phyloP scores from a whole-genome alignment of 2,329 filamentous ascomycete species.

The Shiraia bambusicola region DNA sequence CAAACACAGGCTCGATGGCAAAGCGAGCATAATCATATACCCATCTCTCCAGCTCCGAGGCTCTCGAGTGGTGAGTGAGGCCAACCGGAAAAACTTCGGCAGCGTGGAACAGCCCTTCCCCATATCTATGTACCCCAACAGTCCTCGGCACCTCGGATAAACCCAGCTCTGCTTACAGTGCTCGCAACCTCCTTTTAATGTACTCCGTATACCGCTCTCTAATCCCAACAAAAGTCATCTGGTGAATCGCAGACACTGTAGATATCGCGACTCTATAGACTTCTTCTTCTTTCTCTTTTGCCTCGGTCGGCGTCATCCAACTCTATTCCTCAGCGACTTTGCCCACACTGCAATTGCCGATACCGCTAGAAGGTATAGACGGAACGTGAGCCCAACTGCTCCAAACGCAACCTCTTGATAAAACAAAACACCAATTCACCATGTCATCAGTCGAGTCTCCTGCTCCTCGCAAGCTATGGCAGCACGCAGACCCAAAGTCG shows the following conservation, averaged over 20 bases:
- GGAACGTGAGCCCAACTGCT: not conserved
- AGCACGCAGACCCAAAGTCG: constrained; percentile 47
- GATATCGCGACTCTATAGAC: not conserved
- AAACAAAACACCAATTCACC: not conserved
- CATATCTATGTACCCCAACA: not conserved
- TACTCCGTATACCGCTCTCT: not conserved
- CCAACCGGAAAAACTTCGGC: not conserved
- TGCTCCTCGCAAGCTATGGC: constrained; percentile 50
- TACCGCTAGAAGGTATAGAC: not conserved
- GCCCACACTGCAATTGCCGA: not conserved
- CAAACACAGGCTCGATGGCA: no score
- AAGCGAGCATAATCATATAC: not conserved
- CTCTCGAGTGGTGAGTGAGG: no score
- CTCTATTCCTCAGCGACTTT: not conserved
- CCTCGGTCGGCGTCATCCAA: not conserved
- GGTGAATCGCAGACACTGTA: not conserved
- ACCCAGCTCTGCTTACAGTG: not conserved
- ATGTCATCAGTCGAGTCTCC: constrained; percentile 8
- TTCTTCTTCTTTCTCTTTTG: not conserved
- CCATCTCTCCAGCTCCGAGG: no score
- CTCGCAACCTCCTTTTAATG: not conserved
- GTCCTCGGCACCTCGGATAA: not conserved
- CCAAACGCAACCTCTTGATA: not conserved
- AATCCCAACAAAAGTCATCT: not conserved
- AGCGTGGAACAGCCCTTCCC: constrained; percentile 2